Base-by-base conservation (phyloP, 1,139 yeast species). In the Pneumocystis murina region DNA sequence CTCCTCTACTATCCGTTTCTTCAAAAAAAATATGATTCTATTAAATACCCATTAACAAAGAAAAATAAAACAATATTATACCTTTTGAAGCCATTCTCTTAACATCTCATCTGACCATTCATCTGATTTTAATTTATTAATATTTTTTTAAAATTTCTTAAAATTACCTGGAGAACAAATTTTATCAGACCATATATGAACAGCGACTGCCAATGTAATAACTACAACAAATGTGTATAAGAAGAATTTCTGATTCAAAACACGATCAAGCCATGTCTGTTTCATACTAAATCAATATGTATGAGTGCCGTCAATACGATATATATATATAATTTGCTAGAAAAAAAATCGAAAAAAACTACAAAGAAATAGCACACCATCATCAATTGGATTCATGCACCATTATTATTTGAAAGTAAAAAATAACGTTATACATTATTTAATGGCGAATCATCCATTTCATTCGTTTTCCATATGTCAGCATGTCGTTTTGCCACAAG, bases 401-500 rank as follows among this genome's bases (percentile, higher is more conserved):
- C 8, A 33, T 33, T 33, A 33, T 33, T 33, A 33, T 33, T 33
- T 33, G 35, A 7, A 33, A 33, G 7, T 33, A 33, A 33, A 33
- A 33, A 7, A 33, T 7, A 33, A 33, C 3, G 7, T 48, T 12
- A 48, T 10, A 14, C 55, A 10, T 48, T 20, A 10, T 48, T 12
- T 12, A 16, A 12, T 1, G 10, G 28, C 3, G 28, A 1, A 24
- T 4, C 33, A 12, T 48, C 16, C 10, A 12, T 5, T 20, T 24
- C 33, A 24, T 20, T 24, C 17, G 33, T 48, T 48, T 48, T 48
- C 55, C 55, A 48, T 48, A 48, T 48, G 30, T 71, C 72, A 62
- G 60, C 66, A 41, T 80, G 72, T 72, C 96, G 82, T 70, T 77
- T 78, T 73, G 84, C 86, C 62, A 91, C 82, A 63, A 87, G 91